Percentiles rank a stretch among this genome's conserved stretches.
Conservation (phyloP, 1,284 basidiomycete species). For the Cutaneotrichosporon arboriforme region DNA sequence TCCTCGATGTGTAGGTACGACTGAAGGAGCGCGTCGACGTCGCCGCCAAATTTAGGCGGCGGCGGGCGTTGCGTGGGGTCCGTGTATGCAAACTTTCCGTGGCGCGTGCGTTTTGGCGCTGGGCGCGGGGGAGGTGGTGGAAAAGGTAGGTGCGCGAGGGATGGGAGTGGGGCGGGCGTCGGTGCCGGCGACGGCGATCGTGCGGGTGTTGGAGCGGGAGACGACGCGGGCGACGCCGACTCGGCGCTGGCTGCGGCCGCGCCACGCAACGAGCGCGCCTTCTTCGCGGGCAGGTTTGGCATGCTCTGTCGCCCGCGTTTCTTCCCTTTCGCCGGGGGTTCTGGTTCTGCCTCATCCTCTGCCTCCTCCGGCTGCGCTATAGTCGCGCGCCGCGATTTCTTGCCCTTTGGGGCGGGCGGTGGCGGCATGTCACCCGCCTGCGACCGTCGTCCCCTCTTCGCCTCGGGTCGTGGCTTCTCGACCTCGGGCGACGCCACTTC, state of each 20-base stretch:
- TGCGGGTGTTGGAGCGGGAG: conserved; percentile 15
- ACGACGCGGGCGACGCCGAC: conserved; percentile 12
- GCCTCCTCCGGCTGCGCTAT: conserved; percentile 7
- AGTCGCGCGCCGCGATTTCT: conserved; percentile 20
- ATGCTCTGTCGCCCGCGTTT: conserved; percentile 25
- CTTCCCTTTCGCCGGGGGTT: conserved; percentile 23
- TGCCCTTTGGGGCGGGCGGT: conserved; percentile 24
- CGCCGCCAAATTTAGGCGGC: conserved; percentile 53
- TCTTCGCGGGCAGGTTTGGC: conserved; percentile 27
- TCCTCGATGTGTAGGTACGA: conserved; percentile 58
- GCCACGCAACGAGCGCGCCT: conserved; percentile 8
- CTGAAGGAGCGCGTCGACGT: conserved; percentile 55
- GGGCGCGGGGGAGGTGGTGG: conserved; percentile 33
- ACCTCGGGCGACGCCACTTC: neutral
- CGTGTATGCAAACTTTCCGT: conserved; percentile 56
- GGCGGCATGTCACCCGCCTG: conserved; percentile 23
- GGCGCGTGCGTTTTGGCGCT: conserved; percentile 61
- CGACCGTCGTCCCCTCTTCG: conserved; percentile 2
- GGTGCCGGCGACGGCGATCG: conserved; percentile 23
- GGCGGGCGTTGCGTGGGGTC: conserved; percentile 63
- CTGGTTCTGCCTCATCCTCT: conserved; percentile 7
- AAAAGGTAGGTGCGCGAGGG: conserved; percentile 35
- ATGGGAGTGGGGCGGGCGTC: conserved; percentile 38
- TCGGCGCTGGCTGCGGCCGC: neutral
- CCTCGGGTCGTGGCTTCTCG: neutral